Evolutionary conservation across 108 stramenopile genomes (phyloP).

Genomic region (Seminavis robusta): DNA sequence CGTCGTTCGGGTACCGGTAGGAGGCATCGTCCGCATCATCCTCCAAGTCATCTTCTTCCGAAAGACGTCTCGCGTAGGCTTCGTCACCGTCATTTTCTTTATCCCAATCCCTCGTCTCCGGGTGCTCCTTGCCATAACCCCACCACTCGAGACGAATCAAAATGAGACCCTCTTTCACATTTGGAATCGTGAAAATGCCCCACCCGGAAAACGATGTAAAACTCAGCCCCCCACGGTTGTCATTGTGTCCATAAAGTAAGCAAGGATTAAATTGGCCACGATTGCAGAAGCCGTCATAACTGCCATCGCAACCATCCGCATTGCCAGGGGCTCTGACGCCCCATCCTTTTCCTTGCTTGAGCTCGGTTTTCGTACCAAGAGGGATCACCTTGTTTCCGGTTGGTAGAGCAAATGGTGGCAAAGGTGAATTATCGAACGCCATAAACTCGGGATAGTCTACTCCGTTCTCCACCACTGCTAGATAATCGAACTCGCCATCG

Average conservation of each 20-base stretch:
- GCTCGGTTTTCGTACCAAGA: not conserved
- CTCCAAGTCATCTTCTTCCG: no score
- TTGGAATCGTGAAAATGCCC: conserved; percentile 47
- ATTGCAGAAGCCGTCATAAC: conserved; percentile 45
- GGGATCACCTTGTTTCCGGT: not conserved
- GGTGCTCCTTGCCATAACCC: conserved; percentile 24
- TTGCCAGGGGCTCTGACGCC: conserved; percentile 11
- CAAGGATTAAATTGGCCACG: conserved; percentile 29
- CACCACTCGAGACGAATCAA: conserved; percentile 49
- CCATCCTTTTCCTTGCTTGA: conserved; percentile 17
- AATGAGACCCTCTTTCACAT: conserved; percentile 54
- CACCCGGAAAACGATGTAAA: conserved; percentile 60
- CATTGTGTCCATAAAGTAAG: conserved; percentile 67
- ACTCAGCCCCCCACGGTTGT: conserved; percentile 46
- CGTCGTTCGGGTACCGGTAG: not conserved
- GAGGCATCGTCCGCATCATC: no score
- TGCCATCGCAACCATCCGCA: conserved; percentile 70
- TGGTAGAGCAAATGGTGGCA: no score
- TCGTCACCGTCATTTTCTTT: conserved; percentile 32
- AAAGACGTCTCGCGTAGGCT: conserved; percentile 2
- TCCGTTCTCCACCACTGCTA: conserved; percentile 53
- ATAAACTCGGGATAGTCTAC: conserved; percentile 1
- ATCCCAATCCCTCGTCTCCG: conserved; percentile 33
- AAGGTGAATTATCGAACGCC: conserved; percentile 5
- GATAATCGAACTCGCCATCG: conserved; percentile 53